Conservation (phyloP, 106 monocot species). For the Gastrodia elata region DNA sequence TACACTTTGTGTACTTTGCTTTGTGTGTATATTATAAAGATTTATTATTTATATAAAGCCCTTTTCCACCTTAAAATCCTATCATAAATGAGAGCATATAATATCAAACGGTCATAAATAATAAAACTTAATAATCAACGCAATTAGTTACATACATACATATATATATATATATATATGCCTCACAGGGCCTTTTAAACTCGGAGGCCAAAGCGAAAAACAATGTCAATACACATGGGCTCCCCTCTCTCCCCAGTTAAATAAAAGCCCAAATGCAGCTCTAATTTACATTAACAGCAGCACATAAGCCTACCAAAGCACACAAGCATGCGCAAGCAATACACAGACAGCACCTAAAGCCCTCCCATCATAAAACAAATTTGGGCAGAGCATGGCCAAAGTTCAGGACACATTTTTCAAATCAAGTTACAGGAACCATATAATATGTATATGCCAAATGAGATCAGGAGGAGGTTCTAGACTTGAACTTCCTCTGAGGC, state of each 20-base stretch:
- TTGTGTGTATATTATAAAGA: too few relatives aligned
- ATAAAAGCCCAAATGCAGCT: slow-evolving; percentile 5
- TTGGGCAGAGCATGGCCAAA: not conserved
- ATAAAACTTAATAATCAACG: too few relatives aligned
- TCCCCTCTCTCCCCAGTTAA: not conserved
- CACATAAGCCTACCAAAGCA: not conserved
- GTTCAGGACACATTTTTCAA: not conserved
- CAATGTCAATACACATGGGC: not conserved
- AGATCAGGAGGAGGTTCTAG: slow-evolving; percentile 9
- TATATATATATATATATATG: not conserved
- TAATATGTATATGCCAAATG: not conserved
- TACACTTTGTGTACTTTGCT: too few relatives aligned
- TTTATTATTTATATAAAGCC: too few relatives aligned
- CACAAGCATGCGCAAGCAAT: not conserved
- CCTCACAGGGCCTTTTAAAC: not conserved
- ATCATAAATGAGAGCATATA: too few relatives aligned
- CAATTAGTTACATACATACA: too few relatives aligned
- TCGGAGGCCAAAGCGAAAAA: not conserved
- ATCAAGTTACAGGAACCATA: not conserved
- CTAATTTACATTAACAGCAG: slow-evolving; percentile 8
- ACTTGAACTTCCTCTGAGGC: slow-evolving; percentile 43
- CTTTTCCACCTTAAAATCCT: too few relatives aligned
- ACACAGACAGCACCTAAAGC: slow-evolving; percentile 3
- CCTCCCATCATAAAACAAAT: not conserved
- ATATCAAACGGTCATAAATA: too few relatives aligned